A percentile compares a stretch with the other conserved stretches of the same genome.
These are phyloP conservation scores for Solanum okadae DNA, from an alignment of 257 asterid genomes.

Conservation along the genomic window DNA sequence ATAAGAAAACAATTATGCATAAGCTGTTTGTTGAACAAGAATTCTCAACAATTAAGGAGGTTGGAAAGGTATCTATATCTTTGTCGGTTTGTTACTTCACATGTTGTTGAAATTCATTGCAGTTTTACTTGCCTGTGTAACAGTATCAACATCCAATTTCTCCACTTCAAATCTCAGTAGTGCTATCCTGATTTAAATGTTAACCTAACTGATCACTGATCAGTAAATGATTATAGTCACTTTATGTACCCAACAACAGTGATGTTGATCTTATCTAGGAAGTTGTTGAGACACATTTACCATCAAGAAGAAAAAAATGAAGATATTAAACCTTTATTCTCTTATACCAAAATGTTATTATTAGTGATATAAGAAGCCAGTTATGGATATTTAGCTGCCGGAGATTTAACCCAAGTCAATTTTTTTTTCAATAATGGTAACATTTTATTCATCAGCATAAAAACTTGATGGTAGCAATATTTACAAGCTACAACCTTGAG, in stretches of 20 bases:
- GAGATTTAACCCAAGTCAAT: neutral
- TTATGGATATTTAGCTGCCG: neutral
- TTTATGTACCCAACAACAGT: neutral
- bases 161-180: neutral
- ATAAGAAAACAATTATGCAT: constrained; percentile 56
- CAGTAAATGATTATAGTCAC: neutral
- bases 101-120: neutral
- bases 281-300: neutral
- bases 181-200: neutral
- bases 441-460: neutral
- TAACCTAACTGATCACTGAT: neutral
- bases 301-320: neutral
- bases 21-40: constrained; percentile 43
- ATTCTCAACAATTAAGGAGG: constrained; percentile 37
- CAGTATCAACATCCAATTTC: neutral
- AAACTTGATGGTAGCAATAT: neutral
- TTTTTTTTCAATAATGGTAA: neutral
- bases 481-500: neutral
- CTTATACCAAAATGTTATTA: neutral
- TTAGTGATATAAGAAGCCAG: neutral
- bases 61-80: constrained; percentile 5
- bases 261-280: neutral
- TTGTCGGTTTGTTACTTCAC: neutral
- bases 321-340: neutral
- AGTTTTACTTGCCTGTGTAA: neutral